Conservation (phyloP, 257 asterid genomes). For the Solanum infundibuliforme region DNA sequence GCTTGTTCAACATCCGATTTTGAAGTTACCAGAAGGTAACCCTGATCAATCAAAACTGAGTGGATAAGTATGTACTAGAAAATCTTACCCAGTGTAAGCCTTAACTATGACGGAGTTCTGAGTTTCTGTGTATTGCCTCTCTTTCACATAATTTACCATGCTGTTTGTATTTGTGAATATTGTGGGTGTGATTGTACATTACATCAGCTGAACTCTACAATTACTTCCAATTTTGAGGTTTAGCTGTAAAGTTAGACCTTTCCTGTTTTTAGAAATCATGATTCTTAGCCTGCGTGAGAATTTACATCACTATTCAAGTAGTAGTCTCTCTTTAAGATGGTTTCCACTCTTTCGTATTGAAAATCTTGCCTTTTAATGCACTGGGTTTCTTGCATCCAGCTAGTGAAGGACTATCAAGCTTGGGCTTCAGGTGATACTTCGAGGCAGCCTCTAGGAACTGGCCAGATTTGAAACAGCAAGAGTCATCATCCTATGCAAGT, state of each 20-base stretch:
- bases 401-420: slow-evolving; percentile 78
- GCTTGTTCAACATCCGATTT: neutral
- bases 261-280: neutral
- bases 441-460: slow-evolving; percentile 92
- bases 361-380: neutral
- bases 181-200: neutral
- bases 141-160: neutral
- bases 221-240: neutral
- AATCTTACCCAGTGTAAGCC: neutral
- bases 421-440: slow-evolving; percentile 97
- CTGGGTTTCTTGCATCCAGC: slow-evolving; percentile 26
- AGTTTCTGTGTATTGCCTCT: neutral
- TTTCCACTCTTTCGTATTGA: neutral
- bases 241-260: neutral
- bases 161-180: neutral
- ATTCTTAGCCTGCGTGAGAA: neutral
- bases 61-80: neutral
- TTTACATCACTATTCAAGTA: neutral
- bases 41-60: neutral
- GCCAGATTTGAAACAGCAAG: slow-evolving; percentile 40
- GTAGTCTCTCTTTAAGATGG: neutral
- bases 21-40: neutral
- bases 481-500: neutral
- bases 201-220: neutral
- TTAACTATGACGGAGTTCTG: neutral